Percentiles rank a stretch among this genome's conserved stretches.
Evolutionary conservation across 306 rosid genomes (phyloP).

Genomic region (Glycyrrhiza uralensis): DNA sequence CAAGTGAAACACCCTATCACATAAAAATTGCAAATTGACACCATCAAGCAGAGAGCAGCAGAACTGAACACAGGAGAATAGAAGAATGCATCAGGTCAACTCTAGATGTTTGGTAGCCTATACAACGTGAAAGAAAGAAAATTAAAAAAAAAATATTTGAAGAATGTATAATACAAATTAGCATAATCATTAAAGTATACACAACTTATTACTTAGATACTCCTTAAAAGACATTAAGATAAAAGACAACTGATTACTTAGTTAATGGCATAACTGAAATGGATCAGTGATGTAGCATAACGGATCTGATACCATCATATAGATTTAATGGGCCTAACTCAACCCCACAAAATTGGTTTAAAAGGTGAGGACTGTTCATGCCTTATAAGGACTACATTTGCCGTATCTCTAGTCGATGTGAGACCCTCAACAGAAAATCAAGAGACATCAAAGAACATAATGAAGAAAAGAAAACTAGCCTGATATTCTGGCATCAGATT

Average conservation of each 20-base stretch:
- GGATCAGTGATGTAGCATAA: neutral
- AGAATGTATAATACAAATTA: neutral
- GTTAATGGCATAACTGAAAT: neutral
- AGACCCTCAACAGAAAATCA: neutral
- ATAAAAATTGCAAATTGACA: neutral
- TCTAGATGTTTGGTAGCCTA: neutral
- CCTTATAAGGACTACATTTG: no score
- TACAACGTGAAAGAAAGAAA: neutral
- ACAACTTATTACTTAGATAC: neutral
- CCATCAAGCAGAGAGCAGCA: slow-evolving; percentile 6
- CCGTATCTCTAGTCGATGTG: no score
- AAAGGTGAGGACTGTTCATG: no score
- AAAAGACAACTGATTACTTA: no score
- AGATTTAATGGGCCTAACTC: no score
- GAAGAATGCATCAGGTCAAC: neutral
- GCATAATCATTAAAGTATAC: neutral
- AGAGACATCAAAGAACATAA: neutral
- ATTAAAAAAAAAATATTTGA: neutral
- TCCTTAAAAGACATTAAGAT: no score
- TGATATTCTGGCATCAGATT: slow-evolving; percentile 89
- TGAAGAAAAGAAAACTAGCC: slow-evolving; percentile 43
- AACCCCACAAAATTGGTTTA: no score
- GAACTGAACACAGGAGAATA: neutral
- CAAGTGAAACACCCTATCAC: slow-evolving; percentile 78
- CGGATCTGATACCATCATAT: no score